phyloP scores from a whole-genome alignment of 2,329 filamentous ascomycete species.

The Escovopsis sp. region DNA sequence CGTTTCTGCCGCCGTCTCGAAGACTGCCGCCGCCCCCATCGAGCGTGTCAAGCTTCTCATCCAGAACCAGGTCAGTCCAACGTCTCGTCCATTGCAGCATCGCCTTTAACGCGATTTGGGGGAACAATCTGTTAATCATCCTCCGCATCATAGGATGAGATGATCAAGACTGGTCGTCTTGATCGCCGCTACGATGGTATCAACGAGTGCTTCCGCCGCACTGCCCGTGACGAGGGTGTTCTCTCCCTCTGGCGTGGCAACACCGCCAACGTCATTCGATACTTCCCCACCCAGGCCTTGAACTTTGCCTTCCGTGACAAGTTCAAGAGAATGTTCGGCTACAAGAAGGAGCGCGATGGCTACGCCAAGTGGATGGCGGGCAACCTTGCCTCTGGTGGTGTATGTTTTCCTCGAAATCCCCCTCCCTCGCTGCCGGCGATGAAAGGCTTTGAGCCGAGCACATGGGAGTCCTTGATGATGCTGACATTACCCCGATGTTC shows the following conservation, averaged over 20 bases:
- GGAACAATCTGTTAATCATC: conserved; percentile 15
- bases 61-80: conserved; percentile 91
- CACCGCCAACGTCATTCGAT: conserved; percentile 99
- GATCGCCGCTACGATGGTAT: conserved; percentile 95
- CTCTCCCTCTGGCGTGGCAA: conserved; percentile 98
- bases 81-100: not conserved
- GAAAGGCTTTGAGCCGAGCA: not conserved
- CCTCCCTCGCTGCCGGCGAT: not conserved
- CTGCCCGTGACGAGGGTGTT: conserved; percentile 78
- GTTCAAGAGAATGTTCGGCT: conserved; percentile 99
- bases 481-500: not conserved
- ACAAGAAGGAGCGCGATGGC: conserved; percentile 99
- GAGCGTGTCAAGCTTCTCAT: conserved; percentile 99
- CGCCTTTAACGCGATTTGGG: not conserved
- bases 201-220: conserved; percentile 87
- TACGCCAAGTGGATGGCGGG: conserved; percentile 98
- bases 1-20: conserved; percentile 99
- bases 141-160: conserved; percentile 67
- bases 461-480: not conserved
- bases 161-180: conserved; percentile 97
- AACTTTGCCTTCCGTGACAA: conserved; percentile 99
- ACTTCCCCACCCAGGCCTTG: conserved; percentile 99
- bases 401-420: conserved; percentile 33
- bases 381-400: conserved; percentile 99
- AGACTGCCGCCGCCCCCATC: conserved; percentile 98